Percentiles rank a stretch among this genome's conserved stretches.
phyloP scores from a whole-genome alignment of 768 basidiomycete species.

The Chiua virens region DNA sequence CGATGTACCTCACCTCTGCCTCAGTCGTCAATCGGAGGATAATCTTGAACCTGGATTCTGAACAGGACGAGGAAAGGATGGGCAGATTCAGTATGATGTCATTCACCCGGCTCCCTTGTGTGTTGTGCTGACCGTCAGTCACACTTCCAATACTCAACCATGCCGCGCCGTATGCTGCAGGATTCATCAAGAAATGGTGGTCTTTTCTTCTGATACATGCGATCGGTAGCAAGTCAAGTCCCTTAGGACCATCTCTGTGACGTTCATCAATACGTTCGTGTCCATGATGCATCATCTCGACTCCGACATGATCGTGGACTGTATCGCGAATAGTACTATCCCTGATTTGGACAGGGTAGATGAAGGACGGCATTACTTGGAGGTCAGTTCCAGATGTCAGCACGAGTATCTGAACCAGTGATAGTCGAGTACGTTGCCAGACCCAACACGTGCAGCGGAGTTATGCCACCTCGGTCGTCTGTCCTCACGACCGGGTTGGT shows the following conservation, averaged over 20 bases:
- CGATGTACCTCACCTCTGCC: background rate
- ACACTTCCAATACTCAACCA: conserved; percentile 1
- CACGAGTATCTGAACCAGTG: background rate
- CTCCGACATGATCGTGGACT: conserved; percentile 8
- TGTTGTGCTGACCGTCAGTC: background rate
- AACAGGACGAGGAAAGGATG: conserved; percentile 9
- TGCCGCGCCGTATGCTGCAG: conserved; percentile 2
- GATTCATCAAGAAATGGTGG: conserved; percentile 9
- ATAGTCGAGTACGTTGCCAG: background rate
- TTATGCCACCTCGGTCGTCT: conserved; percentile 11
- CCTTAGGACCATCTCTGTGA: conserved; percentile 2
- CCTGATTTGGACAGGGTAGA: conserved; percentile 5
- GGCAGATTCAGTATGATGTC: conserved; percentile 5
- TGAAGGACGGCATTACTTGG: background rate
- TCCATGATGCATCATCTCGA: conserved; percentile 12
- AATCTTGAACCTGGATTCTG: background rate
- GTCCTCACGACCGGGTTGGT: conserved; percentile 15
- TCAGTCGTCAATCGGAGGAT: background rate
- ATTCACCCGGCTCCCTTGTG: too few relatives aligned
- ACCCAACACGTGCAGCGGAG: conserved; percentile 4
- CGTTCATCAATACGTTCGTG: conserved; percentile 11
- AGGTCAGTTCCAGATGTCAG: background rate
- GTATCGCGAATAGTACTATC: conserved; percentile 9
- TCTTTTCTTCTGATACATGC: conserved; percentile 14
- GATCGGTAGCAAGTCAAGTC: background rate